Conservation (phyloP, 495 filamentous ascomycete species). For the Platismatia glauca region DNA sequence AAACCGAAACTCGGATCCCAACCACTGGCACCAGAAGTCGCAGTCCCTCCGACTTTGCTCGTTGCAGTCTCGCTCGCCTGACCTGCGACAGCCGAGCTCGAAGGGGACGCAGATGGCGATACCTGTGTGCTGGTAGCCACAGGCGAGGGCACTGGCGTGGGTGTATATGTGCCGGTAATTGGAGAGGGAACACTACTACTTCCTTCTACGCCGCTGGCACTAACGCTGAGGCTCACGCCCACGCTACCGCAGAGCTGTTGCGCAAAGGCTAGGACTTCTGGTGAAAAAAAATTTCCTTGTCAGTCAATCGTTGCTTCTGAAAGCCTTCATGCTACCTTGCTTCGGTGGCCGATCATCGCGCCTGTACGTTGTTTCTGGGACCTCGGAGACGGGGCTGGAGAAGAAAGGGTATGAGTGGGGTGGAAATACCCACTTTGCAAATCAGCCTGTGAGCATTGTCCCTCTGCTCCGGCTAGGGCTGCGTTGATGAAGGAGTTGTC, state of each 20-base stretch:
- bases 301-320: neutral
- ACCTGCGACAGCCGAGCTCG: neutral
- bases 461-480: neutral
- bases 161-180: neutral
- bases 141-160: neutral
- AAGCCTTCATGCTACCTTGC: neutral
- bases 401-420: neutral
- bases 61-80: neutral
- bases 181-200: neutral
- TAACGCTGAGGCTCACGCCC: neutral
- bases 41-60: neutral
- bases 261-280: neutral
- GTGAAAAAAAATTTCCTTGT: neutral
- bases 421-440: neutral
- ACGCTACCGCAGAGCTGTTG: neutral
- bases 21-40: neutral
- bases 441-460: neutral
- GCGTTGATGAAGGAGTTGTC: conserved; percentile 7
- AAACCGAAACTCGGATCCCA: neutral
- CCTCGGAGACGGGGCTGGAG: neutral
- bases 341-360: neutral
- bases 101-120: neutral
- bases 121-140: neutral
- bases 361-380: neutral
- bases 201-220: neutral